Conservation (phyloP, 2,329 filamentous ascomycete genomes). For the Pyrenophora tritici-repentis region DNA sequence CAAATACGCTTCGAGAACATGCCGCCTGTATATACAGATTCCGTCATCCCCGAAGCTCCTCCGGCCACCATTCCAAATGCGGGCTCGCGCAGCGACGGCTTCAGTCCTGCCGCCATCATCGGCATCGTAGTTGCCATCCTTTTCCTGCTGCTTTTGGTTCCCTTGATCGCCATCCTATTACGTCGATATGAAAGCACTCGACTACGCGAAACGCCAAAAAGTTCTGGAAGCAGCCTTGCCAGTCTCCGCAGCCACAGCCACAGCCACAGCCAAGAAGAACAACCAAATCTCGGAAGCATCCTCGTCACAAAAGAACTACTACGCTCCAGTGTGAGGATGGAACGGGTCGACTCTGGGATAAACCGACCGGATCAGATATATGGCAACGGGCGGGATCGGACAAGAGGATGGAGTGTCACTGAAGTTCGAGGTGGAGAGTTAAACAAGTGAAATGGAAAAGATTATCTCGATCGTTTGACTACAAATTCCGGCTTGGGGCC, state of each 20-base stretch:
- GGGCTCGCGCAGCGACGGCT: constrained; percentile 18
- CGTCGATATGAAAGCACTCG: constrained; percentile 27
- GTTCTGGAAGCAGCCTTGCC: constrained; percentile 6
- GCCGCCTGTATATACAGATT: background rate
- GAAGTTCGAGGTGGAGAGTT: constrained; percentile 22
- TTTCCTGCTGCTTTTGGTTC: constrained; percentile 23
- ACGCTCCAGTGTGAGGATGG: constrained; percentile 25
- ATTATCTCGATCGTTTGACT: too few relatives aligned
- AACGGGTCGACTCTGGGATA: constrained; percentile 11
- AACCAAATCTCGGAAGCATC: constrained; percentile 14
- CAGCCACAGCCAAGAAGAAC: constrained; percentile 19
- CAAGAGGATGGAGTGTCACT: constrained; percentile 24
- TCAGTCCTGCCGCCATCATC: constrained; percentile 26
- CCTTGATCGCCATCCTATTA: constrained; percentile 24
- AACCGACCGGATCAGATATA: constrained; percentile 18
- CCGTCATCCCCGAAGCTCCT: constrained; percentile 18
- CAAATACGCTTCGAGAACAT: background rate
- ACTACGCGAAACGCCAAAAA: constrained; percentile 23
- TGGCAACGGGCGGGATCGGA: constrained; percentile 10
- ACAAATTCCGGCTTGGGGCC: too few relatives aligned
- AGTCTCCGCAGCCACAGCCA: constrained; percentile 20
- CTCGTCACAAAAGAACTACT: constrained; percentile 30
- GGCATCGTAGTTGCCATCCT: constrained; percentile 30
- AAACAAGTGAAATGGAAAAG: constrained; percentile 1
- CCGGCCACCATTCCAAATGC: constrained; percentile 3